Evolutionary conservation across 768 basidiomycete species (phyloP).

Genomic region (Auricularia sp.): DNA sequence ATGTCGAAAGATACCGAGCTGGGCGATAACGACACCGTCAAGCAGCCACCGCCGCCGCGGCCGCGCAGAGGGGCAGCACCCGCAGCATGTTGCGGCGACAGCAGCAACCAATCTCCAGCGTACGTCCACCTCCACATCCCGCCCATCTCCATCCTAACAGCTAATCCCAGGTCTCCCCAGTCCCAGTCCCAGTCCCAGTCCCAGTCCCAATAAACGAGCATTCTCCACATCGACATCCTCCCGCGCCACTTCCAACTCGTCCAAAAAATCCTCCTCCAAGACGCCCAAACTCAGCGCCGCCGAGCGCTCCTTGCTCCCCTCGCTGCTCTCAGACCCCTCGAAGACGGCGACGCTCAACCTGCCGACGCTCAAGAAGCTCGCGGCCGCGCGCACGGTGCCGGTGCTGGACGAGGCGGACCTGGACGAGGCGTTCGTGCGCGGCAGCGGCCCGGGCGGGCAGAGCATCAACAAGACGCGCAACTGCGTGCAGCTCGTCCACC

Average conservation of each 20-base stretch:
- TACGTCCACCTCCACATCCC: background rate
- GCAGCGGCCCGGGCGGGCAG: slow-evolving; percentile 92
- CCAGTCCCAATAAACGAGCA: slow-evolving; percentile 20
- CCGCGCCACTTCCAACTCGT: slow-evolving; percentile 21
- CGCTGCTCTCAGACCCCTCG: background rate
- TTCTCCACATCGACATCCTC: slow-evolving; percentile 52
- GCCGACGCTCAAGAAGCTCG: background rate
- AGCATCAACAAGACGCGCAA: slow-evolving; percentile 92
- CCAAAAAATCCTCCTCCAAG: background rate
- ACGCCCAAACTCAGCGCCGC: background rate
- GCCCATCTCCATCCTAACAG: background rate
- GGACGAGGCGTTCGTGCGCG: slow-evolving; percentile 26
- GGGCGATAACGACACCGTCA: slow-evolving; percentile 75
- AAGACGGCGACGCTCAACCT: background rate
- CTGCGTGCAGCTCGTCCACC: slow-evolving; percentile 74
- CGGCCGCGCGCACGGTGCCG: background rate
- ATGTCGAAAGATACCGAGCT: slow-evolving; percentile 77
- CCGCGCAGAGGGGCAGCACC: slow-evolving; percentile 36
- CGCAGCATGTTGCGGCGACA: too few relatives aligned
- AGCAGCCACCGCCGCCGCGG: slow-evolving; percentile 37
- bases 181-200: background rate
- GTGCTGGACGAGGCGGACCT: background rate
- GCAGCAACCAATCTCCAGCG: too few relatives aligned
- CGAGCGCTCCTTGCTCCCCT: background rate
- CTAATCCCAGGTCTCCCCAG: background rate